phyloP scores from a whole-genome alignment of 495 filamentous ascomycete genomes.

The Daldinia vernicosa region DNA sequence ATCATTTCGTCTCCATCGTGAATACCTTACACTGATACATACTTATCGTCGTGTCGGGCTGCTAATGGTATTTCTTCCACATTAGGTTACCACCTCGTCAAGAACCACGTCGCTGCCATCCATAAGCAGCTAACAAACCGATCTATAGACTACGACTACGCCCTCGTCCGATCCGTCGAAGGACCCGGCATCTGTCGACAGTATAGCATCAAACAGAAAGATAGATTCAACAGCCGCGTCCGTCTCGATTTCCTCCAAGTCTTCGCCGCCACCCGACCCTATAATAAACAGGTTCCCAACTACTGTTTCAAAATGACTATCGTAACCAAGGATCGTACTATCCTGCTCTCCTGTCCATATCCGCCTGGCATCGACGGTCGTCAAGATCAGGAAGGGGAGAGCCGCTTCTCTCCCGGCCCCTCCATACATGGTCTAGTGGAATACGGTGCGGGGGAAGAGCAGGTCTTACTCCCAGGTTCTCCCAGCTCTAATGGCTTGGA shows the following conservation, averaged over 20 bases:
- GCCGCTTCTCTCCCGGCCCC: constrained; percentile 4
- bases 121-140: constrained; percentile 18
- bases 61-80: constrained; percentile 13
- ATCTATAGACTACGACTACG: constrained; percentile 19
- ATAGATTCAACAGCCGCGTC: constrained; percentile 33
- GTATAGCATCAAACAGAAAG: constrained; percentile 25
- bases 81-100: constrained; percentile 22
- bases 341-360: constrained; percentile 50
- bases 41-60: neutral
- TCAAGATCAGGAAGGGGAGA: constrained; percentile 17
- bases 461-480: constrained; percentile 27
- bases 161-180: constrained; percentile 4
- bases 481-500: constrained; percentile 26
- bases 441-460: constrained; percentile 14
- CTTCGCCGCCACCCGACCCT: constrained; percentile 27
- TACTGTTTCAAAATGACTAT: constrained; percentile 54
- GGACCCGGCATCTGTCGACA: constrained; percentile 30
- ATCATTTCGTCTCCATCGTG: neutral
- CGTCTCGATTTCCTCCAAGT: constrained; percentile 36
- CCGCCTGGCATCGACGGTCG: constrained; percentile 36
- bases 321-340: constrained; percentile 50
- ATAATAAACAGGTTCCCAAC: constrained; percentile 25
- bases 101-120: constrained; percentile 24
- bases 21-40: constrained; percentile 5
- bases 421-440: constrained; percentile 14